Conservation (phyloP, 768 basidiomycete genomes). For the Russula virescens region DNA sequence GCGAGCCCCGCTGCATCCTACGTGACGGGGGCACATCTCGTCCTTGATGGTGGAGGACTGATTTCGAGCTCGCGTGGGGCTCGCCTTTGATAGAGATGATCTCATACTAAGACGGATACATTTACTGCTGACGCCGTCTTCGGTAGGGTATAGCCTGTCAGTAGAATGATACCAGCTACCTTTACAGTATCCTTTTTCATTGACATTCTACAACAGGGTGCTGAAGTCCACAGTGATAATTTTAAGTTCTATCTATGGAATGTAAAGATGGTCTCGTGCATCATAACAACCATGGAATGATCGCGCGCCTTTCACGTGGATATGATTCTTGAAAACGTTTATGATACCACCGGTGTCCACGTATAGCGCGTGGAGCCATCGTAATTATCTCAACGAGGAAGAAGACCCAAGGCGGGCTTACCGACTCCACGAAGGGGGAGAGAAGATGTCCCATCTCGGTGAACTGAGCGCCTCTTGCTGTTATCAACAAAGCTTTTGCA, state of each 20-base stretch:
- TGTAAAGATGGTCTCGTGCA: neutral
- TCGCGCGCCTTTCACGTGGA: constrained; percentile 66
- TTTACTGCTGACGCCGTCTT: neutral
- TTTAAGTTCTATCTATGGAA: neutral
- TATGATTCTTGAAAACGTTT: constrained; percentile 64
- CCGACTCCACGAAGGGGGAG: constrained; percentile 31
- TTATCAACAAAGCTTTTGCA: neutral
- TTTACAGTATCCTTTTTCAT: neutral
- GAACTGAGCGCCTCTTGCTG: neutral
- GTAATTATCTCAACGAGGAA: constrained; percentile 59
- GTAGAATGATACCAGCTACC: neutral
- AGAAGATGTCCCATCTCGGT: constrained; percentile 18
- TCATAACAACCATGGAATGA: constrained; percentile 75
- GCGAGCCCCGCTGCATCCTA: constrained; percentile 67
- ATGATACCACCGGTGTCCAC: constrained; percentile 85
- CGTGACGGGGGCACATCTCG: constrained; percentile 65
- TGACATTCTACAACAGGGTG: neutral
- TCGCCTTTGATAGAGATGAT: constrained; percentile 6
- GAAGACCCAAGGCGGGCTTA: constrained; percentile 79
- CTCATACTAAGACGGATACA: neutral
- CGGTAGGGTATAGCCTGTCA: neutral
- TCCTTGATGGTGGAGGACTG: constrained; percentile 51
- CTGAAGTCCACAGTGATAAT: neutral
- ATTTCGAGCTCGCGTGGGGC: constrained; percentile 3
- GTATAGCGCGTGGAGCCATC: constrained; percentile 79